Evolutionary conservation across 2,329 filamentous ascomycete species (phyloP), one percentile per base, ranked within the genome.

Genomic region (Endothia cerciana): DNA sequence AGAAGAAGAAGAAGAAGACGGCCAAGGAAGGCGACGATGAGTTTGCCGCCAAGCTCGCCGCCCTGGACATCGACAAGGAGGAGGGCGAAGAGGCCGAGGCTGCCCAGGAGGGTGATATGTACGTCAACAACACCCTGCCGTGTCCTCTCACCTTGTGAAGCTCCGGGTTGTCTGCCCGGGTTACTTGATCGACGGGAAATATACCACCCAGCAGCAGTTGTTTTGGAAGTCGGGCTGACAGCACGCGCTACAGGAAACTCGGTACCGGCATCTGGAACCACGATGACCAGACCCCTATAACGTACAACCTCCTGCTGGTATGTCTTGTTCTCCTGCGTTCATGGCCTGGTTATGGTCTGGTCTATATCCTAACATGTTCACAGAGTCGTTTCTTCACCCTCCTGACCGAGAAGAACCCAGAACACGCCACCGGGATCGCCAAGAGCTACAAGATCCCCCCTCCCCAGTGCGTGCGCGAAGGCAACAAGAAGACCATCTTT

Each of bases 401-500:
- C 72, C 89, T 99, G 70, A 89, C 95, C 80, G 92, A 94, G 81
- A 94, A 96, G 85, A 97, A 99, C 84, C 95, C 95, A 73, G 95
- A 99, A 78, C 91, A 98, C 75, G 90, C 94, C 70, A 91, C 92
- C 69, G 92, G 89, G 77, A 93, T 93, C 71, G 89, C 89, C 75
- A 95, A 93, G 86, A 96, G 91, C 80, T 99, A 98, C 89, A 98
- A 98, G 89, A 99, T 99, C 73, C 95, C 95, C 62, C 95, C 95
- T 62, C 95, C 95, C 60, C 95, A 99, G 84, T 98, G 95, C 83
- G 89, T 98, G 77, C 94, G 95, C 83, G 95, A 99, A 93, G 95
- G 95, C 79, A 99, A 99, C 89, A 96, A 97, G 88, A 97, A 97
- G 90, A 99, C 95, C 69, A 97, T 99, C 76, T 99, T 99, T 76